Evolutionary conservation across 768 basidiomycete species (phyloP).

Genomic region (Solioccasus polychromus): DNA sequence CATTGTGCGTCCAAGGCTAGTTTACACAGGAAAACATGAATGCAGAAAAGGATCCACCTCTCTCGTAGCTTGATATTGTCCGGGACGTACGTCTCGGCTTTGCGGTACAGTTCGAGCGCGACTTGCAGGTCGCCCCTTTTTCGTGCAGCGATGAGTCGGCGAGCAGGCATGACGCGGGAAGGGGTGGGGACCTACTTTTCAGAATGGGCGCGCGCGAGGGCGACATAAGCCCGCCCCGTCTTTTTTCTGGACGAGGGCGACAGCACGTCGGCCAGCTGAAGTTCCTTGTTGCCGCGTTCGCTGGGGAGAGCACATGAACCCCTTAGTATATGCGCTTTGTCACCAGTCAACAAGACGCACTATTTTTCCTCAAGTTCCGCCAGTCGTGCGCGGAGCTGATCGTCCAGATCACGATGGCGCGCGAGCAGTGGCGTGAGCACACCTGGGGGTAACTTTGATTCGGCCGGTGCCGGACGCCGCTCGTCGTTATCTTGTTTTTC

Average conservation of each 20-base stretch:
- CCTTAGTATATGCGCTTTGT: constrained; percentile 3
- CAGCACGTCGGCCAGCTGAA: constrained; percentile 56
- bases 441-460: constrained; percentile 29
- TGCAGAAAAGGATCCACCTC: constrained; percentile 78
- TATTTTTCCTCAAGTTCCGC: constrained; percentile 71
- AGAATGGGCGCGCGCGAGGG: constrained; percentile 75
- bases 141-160: not conserved
- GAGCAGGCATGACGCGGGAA: too few species aligned
- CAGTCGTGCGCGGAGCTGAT: constrained; percentile 60
- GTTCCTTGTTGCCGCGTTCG: constrained; percentile 60
- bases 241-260: constrained; percentile 79
- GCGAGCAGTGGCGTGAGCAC: constrained; percentile 61
- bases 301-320: constrained; percentile 34
- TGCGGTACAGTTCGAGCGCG: constrained; percentile 78
- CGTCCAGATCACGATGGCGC: constrained; percentile 66
- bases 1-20: constrained; percentile 35
- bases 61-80: constrained; percentile 82
- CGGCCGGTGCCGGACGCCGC: constrained; percentile 4
- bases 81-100: constrained; percentile 81
- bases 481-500: constrained; percentile 16
- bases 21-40: constrained; percentile 62
- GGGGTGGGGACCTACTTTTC: constrained; percentile 56
- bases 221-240: constrained; percentile 80
- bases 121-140: constrained; percentile 74
- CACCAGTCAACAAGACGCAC: constrained; percentile 45